phyloP scores from a whole-genome alignment of 768 basidiomycete species.

The Mycena venus region DNA sequence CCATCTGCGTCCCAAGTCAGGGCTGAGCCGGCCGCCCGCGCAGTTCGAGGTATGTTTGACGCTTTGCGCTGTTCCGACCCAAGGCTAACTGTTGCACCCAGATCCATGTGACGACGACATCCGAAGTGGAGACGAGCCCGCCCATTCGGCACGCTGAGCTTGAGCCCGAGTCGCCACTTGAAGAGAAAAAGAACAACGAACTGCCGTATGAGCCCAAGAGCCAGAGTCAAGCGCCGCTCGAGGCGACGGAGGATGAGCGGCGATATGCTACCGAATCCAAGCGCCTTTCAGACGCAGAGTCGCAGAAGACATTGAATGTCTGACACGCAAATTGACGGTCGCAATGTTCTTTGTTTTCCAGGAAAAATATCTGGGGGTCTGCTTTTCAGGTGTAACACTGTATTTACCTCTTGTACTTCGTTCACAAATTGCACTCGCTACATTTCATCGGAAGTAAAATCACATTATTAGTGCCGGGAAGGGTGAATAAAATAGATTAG shows the following conservation, averaged over 20 bases:
- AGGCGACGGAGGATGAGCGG: neutral
- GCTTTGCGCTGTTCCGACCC: too few species aligned
- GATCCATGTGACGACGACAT: conserved; percentile 17
- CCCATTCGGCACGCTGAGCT: neutral
- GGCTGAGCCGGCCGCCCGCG: neutral
- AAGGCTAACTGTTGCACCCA: too few species aligned
- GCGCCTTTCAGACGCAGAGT: neutral
- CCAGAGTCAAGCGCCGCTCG: neutral
- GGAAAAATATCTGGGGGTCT: neutral
- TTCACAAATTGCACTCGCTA: too few species aligned
- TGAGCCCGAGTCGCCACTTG: neutral
- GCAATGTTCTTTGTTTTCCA: neutral
- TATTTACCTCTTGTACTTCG: too few species aligned
- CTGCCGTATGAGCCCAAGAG: neutral
- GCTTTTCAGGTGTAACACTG: too few species aligned
- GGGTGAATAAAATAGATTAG: neutral
- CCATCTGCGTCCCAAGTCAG: neutral
- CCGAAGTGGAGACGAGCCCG: neutral
- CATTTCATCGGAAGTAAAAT: too few species aligned
- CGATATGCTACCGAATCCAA: neutral
- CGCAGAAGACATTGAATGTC: neutral
- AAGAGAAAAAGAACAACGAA: neutral
- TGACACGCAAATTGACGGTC: neutral
- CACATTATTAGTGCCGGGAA: too few species aligned
- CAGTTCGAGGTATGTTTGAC: neutral